Evolutionary conservation across 441 rosid species (phyloP).

Genomic region (Brassica balearica): DNA sequence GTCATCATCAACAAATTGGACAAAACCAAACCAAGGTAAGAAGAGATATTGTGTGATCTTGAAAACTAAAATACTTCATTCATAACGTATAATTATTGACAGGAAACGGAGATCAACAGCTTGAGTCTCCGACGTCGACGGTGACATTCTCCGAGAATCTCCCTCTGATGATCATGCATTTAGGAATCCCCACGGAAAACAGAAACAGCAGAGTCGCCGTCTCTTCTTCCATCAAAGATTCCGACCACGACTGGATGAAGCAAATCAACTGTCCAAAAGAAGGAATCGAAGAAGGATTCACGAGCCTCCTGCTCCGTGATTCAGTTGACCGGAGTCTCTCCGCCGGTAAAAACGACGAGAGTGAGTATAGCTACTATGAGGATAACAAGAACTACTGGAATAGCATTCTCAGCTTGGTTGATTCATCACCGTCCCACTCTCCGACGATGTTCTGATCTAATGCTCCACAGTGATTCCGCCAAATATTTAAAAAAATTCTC

Average conservation of each 20-base stretch:
- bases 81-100: slow-evolving; percentile 6
- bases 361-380: slow-evolving; percentile 59
- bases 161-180: slow-evolving; percentile 45
- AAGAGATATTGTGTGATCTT: background rate
- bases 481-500: background rate
- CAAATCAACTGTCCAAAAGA: slow-evolving; percentile 34
- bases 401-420: slow-evolving; percentile 89
- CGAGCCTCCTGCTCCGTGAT: slow-evolving; percentile 65
- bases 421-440: slow-evolving; percentile 81
- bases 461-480: slow-evolving; percentile 18
- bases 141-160: slow-evolving; percentile 77
- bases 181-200: slow-evolving; percentile 7
- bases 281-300: slow-evolving; percentile 73
- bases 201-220: slow-evolving; percentile 45
- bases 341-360: slow-evolving; percentile 38
- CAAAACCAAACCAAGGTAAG: slow-evolving; percentile 43
- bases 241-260: slow-evolving; percentile 60
- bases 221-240: slow-evolving; percentile 58
- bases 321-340: slow-evolving; percentile 37
- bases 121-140: slow-evolving; percentile 89
- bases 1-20: slow-evolving; percentile 37
- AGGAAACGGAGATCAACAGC: slow-evolving; percentile 43
- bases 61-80: background rate
- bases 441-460: slow-evolving; percentile 50
- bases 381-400: slow-evolving; percentile 98